These are phyloP conservation scores for Leishmania aethiopica DNA, from an alignment of 208 protist species.

Conservation along the genomic window DNA sequence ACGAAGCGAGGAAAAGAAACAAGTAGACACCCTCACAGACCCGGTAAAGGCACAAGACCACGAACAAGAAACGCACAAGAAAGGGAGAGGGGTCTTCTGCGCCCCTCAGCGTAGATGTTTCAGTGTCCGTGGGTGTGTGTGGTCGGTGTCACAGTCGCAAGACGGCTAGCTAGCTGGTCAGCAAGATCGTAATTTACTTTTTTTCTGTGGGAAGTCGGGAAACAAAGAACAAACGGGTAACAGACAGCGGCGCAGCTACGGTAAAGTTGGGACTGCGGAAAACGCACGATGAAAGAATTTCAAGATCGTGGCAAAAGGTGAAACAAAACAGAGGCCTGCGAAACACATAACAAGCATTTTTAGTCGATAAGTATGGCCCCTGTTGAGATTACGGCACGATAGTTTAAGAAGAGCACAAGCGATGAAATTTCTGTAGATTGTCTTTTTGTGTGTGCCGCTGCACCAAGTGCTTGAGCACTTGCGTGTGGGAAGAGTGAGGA, in stretches of 20 bases:
- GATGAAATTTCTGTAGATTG: background rate
- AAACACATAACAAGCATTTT: background rate
- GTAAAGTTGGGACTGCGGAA: background rate
- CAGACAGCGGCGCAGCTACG: background rate
- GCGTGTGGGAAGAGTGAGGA: background rate
- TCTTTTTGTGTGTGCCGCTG: too few relatives aligned
- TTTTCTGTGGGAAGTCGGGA: background rate
- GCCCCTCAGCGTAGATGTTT: background rate
- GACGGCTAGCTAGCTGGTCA: background rate
- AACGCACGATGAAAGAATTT: background rate
- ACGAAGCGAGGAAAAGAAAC: background rate
- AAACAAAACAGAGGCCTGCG: background rate
- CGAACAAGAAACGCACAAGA: background rate
- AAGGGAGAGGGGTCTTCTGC: background rate
- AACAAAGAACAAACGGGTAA: too few relatives aligned
- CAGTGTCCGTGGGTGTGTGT: background rate
- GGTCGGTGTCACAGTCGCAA: too few relatives aligned
- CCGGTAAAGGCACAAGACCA: background rate
- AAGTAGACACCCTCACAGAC: background rate
- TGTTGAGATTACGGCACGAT: background rate
- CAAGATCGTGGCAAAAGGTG: background rate
- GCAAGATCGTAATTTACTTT: background rate
- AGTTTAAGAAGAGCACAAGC: background rate
- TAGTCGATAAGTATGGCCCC: background rate
- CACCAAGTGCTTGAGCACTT: background rate